phyloP scores from a whole-genome alignment of 1,139 yeast genomes.

The Saccharomyces hybrid region DNA sequence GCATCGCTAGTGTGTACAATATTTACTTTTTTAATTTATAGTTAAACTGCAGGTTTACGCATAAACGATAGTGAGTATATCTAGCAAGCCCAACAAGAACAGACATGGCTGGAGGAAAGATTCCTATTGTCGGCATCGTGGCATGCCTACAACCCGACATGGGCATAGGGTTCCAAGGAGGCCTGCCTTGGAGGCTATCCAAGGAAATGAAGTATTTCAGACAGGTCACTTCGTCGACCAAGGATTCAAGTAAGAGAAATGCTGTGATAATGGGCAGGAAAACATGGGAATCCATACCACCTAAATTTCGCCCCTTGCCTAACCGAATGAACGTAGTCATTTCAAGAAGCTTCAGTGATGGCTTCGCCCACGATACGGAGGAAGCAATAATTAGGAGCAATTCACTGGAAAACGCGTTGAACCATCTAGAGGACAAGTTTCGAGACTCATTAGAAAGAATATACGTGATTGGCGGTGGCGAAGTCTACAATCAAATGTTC shows the following conservation, averaged over 20 bases:
- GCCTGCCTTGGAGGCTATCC: conserved; percentile 79
- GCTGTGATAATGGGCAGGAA: conserved; percentile 94
- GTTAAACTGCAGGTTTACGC: too few relatives aligned
- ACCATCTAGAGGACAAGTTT: not conserved
- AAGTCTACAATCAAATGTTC: conserved; percentile 59
- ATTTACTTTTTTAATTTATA: not conserved
- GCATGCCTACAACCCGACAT: conserved; percentile 75
- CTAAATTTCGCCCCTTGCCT: conserved; percentile 73
- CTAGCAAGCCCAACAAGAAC: not conserved
- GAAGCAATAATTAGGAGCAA: conserved; percentile 6
- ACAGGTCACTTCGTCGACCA: conserved; percentile 50
- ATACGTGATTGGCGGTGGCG: conserved; percentile 90
- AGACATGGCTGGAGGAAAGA: conserved; percentile 5
- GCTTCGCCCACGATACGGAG: conserved; percentile 18
- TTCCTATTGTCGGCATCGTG: conserved; percentile 56
- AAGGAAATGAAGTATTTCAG: conserved; percentile 82
- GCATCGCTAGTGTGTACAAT: not conserved
- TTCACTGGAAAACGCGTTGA: conserved; percentile 3
- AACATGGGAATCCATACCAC: conserved; percentile 93
- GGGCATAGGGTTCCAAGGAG: conserved; percentile 81
- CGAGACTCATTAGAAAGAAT: conserved; percentile 41
- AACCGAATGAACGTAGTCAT: conserved; percentile 68
- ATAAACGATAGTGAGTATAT: not conserved
- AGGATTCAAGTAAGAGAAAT: conserved; percentile 39
- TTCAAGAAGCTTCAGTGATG: conserved; percentile 41